A percentile compares a stretch with the other conserved stretches of the same genome.
Evolutionary conservation across 192 early-diverging fungal genomes (phyloP).

Genomic region (Dispira simplex): DNA sequence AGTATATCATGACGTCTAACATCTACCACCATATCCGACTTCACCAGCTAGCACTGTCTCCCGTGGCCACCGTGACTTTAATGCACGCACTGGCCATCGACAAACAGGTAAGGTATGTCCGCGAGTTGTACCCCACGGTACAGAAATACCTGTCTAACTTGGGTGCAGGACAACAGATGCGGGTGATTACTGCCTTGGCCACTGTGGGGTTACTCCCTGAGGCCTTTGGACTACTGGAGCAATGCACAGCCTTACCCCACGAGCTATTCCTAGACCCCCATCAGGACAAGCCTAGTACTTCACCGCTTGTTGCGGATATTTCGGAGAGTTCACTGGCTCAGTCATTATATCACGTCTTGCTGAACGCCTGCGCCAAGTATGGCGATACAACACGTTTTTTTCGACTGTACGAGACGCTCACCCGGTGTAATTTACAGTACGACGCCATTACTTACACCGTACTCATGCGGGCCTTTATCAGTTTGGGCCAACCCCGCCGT

Average conservation of each 20-base stretch:
- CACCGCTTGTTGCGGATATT: too few species aligned
- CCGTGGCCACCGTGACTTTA: not conserved
- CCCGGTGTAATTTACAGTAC: not conserved
- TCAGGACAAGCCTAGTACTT: too few species aligned
- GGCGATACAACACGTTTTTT: not conserved
- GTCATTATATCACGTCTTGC: not conserved
- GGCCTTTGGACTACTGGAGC: not conserved
- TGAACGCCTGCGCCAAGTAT: not conserved
- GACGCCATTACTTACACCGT: not conserved
- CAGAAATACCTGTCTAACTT: not conserved
- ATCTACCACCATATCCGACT: not conserved
- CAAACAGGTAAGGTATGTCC: not conserved
- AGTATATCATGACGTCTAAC: not conserved
- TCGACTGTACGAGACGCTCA: not conserved
- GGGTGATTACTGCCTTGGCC: not conserved
- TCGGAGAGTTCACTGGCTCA: not conserved
- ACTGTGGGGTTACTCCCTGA: not conserved
- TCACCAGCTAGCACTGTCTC: not conserved
- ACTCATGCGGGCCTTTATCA: not conserved
- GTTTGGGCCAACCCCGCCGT: constrained; percentile 1
- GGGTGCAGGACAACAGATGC: not conserved
- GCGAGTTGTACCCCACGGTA: not conserved
- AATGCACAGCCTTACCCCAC: not conserved
- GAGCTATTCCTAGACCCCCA: not conserved
- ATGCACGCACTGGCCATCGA: not conserved